Base-by-base conservation (phyloP, 164 flowering plant genomes). In the Brasenia schreberi region DNA sequence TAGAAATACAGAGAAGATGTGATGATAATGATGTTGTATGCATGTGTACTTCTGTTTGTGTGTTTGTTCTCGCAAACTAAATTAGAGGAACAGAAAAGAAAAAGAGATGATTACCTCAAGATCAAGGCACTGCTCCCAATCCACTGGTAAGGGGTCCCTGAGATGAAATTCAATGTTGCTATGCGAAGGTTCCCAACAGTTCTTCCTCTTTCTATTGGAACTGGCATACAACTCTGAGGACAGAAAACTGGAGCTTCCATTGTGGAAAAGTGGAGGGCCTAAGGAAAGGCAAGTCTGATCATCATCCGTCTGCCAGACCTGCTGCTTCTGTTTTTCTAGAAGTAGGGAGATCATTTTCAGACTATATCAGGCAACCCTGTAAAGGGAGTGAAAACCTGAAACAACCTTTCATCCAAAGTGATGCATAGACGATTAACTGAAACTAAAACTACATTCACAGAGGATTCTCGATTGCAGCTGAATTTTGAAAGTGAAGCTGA, bases 81-180 rank as follows among this genome's bases (percentile, higher is more conserved):
- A 53, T 42, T 7, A 61, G 18, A 67, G 33, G 19, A 39, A 18
- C 27, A 27, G 18, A 11, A 67, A 19, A 44, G 66, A 53, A 59
- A 42, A 64, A 4, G 39, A 33, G 2, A 65, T 19, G 63, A 17
- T 18, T 76, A 86, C 91, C 66, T 83, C 73, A 72, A 83, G 83
- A 74, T 86, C 91, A 73, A 83, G 87, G 72, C 84, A 85, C 62
- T 81, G 90, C 72, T 85, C 86, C 90, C 87, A 83, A 72, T 86
- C 85, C 64, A 72, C 42, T 11, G 87, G 85, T 18, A 81, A 74
- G 52, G 81, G 86, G 45, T 80, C 80, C 67, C 76, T 78, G 18
- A 73, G 75, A 27, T 86, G 88, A 71, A 84, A 85, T 70, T 86
- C 85, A 72, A 81, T 67, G 73, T 71, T 78, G 0, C 75, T 64